Evolutionary conservation across 352 stramenopile genomes (phyloP).

Genomic region (Globisporangium canariense): DNA sequence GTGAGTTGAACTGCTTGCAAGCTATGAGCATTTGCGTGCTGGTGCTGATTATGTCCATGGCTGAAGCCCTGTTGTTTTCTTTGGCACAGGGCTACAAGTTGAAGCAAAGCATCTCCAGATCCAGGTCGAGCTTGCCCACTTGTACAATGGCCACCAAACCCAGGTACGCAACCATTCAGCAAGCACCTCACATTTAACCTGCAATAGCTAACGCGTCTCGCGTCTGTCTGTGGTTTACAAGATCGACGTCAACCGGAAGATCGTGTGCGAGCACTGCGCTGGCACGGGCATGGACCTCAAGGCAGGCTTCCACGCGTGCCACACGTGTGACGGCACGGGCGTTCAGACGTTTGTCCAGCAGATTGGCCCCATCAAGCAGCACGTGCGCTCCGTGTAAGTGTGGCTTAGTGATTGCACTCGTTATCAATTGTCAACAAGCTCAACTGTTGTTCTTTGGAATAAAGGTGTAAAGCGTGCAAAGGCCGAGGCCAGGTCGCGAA

Average conservation of each 20-base stretch:
- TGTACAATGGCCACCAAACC: slow-evolving; percentile 33
- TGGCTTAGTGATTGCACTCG: not conserved
- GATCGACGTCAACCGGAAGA: slow-evolving; percentile 25
- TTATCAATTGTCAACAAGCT: not conserved
- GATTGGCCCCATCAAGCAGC: slow-evolving; percentile 37
- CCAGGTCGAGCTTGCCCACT: slow-evolving; percentile 32
- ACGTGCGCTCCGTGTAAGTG: slow-evolving; percentile 32
- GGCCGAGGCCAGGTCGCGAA: slow-evolving; percentile 35
- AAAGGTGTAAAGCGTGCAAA: slow-evolving; percentile 36
- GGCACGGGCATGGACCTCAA: slow-evolving; percentile 32
- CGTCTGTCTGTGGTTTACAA: not conserved
- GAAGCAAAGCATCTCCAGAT: slow-evolving; percentile 30
- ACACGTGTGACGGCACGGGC: slow-evolving; percentile 34
- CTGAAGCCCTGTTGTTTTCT: not conserved
- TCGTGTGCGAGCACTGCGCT: slow-evolving; percentile 40
- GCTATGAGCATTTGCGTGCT: no score
- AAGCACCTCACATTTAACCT: not conserved
- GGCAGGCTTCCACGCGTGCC: slow-evolving; percentile 38
- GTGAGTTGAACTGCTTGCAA: not conserved
- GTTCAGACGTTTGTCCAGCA: slow-evolving; percentile 33
- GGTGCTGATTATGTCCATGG: no score
- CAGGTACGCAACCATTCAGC: not conserved
- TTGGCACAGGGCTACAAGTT: slow-evolving; percentile 25
- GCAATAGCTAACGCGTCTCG: not conserved
- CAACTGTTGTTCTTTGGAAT: slow-evolving; percentile 3